Conservation (phyloP, 306 rosid species). For the Rosa chinensis region DNA sequence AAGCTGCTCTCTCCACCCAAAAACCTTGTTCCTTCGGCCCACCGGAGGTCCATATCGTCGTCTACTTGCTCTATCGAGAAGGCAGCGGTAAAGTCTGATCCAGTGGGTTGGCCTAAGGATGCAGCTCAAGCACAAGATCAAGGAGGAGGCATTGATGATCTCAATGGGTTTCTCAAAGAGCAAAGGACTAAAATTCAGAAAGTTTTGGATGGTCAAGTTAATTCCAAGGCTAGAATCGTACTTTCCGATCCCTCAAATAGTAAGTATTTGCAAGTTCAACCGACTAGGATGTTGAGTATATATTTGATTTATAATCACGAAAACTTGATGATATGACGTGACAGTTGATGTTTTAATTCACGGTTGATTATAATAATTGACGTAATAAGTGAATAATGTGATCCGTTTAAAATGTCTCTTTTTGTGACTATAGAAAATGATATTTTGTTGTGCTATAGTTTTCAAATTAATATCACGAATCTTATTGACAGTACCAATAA, state of each 20-base stretch:
- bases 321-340: neutral
- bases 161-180: conserved; percentile 62
- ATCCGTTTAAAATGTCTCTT: neutral
- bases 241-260: conserved; percentile 73
- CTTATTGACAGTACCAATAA: neutral
- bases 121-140: conserved; percentile 27
- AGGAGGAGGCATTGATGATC: conserved; percentile 21
- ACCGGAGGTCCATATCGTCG: conserved; percentile 54
- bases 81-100: conserved; percentile 18
- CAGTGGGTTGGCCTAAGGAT: conserved; percentile 16
- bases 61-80: conserved; percentile 61
- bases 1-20: conserved; percentile 70
- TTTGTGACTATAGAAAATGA: neutral
- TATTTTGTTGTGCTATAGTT: neutral
- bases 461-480: neutral
- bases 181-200: conserved; percentile 44
- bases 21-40: conserved; percentile 54
- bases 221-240: conserved; percentile 46
- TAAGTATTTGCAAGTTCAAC: conserved; percentile 25
- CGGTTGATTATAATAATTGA: neutral
- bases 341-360: neutral
- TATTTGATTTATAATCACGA: neutral
- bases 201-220: conserved; percentile 33
- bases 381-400: neutral
- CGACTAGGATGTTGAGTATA: neutral